Base-by-base conservation (phyloP, 768 basidiomycete species). In the Calocybe gangraenosa region DNA sequence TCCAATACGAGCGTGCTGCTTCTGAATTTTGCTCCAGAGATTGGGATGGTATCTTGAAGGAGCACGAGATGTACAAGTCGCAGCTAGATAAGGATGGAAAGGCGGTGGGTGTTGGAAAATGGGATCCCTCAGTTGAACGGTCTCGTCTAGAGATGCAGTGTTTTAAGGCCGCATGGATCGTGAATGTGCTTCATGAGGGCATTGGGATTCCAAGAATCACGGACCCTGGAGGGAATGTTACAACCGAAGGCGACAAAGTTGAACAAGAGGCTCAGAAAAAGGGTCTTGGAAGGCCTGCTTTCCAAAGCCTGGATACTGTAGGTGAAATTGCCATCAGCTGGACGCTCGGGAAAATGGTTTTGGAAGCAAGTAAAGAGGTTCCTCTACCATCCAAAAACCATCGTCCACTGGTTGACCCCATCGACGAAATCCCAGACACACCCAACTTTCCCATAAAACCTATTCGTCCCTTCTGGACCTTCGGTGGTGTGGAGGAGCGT, bases 91-190 rank as follows among this genome's bases (percentile, higher is more conserved):
- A 77, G 58, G 66, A 73, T 43, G 85, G 84, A 15, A 61, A 78
- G 48, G 62, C 86, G 10, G 74, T 87, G n/a, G 74, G 73, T 20
- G 73, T 76, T 3, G 83, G 82, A 0, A 73, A 75, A 52, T 90
- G 87, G 88, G 78, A 78, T 18, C 70, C 80, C 31, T 68, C 79
- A 44, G 84, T 95, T 47, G 94, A 94, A 61, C 65, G 89, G 28
- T 78, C 88, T 18, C 79, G 95, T 37, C 67, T 99, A 48, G 81
- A 95, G 67, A 89, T 95, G 88, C 96, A 98, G 61, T 99, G 96
- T 62, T 99, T 99, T 82, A 99, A 99, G 65, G 92, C 95, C 1
- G 94, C 96, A 2, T 99, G 96, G 96, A 78, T 99, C 44, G 84
- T 87, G 41, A 97, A 98, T 64, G 87, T 99, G 30, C 65, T 99